These are phyloP conservation scores for Rubus idaeus DNA, from an alignment of 306 rosid species.

Conservation along the genomic window DNA sequence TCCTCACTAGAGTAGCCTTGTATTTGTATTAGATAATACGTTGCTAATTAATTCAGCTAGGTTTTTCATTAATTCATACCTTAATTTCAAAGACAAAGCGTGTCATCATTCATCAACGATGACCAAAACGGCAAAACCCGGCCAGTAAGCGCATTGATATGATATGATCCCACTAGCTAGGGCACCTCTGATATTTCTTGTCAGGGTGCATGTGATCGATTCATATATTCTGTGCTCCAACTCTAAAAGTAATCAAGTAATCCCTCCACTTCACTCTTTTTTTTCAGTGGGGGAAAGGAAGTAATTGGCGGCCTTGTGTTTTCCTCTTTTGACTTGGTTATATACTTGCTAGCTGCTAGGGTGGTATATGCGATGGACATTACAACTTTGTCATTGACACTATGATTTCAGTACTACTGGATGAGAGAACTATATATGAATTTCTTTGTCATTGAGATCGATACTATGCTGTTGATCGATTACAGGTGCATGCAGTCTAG, in stretches of 20 bases:
- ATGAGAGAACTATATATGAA: not conserved
- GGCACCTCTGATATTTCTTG: not conserved
- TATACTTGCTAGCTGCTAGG: not conserved
- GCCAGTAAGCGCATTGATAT: not conserved
- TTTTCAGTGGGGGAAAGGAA: not conserved
- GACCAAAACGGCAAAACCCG: not conserved
- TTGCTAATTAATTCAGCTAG: too few relatives aligned
- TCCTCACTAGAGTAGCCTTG: too few relatives aligned
- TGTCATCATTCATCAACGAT: not conserved
- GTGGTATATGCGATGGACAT: not conserved
- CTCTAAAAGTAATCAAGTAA: not conserved
- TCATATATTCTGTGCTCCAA: not conserved
- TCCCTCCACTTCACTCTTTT: not conserved
- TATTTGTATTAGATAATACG: too few relatives aligned
- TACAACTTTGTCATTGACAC: not conserved
- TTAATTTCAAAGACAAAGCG: too few relatives aligned
- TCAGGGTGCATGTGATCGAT: conserved; percentile 8
- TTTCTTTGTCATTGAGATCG: not conserved
- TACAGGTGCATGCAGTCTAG: not conserved
- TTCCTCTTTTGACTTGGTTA: not conserved
- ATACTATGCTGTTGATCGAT: not conserved
- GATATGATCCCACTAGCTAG: not conserved
- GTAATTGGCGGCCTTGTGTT: not conserved
- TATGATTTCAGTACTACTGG: not conserved
- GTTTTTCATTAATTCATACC: too few relatives aligned